Evolutionary conservation across 371 early-diverging fungal genomes (phyloP), one percentile per base, ranked within the genome.

Genomic region (Mycotypha africana): DNA sequence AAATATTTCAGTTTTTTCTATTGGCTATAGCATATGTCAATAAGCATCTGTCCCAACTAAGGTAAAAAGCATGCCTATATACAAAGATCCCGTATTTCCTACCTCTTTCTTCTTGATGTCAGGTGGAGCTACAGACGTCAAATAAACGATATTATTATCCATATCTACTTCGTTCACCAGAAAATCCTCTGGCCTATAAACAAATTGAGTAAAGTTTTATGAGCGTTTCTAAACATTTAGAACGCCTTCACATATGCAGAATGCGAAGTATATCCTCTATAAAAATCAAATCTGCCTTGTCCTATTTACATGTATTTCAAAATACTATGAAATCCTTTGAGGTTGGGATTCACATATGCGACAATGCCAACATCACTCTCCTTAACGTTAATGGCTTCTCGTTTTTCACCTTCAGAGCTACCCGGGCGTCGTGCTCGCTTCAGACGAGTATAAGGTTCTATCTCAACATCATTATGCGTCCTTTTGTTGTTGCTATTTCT

Each of bases 161-260:
- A 60, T 52, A 58, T 88, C 89, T 11, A 97, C 86, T 72, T 97
- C 97, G 68, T 89, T 84, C n/a, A 97, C 97, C 24, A 92, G 59
- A 62, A 97, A 97, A 64, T 97, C 97, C 2, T 79, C 65, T 22
- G 61, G 68, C 38, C 81, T 75, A 49, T n/a, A 22, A 8, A 28
- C 5, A 28, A 33, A 30, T n/a, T n/a, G n/a, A n/a, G n/a, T n/a
- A n/a, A n/a, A n/a, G n/a, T n/a, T n/a, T n/a, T n/a, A n/a, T n/a
- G n/a, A n/a, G n/a, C n/a, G n/a, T n/a, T n/a, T n/a, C n/a, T n/a
- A n/a, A n/a, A n/a, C n/a, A n/a, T n/a, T n/a, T n/a, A n/a, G n/a
- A n/a, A n/a, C n/a, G n/a, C n/a, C n/a, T n/a, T n/a, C n/a, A n/a
- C n/a, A n/a, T n/a, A n/a, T n/a, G n/a, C n/a, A n/a, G n/a, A n/a